Conservation (phyloP, 331 rosid genomes). For the Quercus tomentella region DNA sequence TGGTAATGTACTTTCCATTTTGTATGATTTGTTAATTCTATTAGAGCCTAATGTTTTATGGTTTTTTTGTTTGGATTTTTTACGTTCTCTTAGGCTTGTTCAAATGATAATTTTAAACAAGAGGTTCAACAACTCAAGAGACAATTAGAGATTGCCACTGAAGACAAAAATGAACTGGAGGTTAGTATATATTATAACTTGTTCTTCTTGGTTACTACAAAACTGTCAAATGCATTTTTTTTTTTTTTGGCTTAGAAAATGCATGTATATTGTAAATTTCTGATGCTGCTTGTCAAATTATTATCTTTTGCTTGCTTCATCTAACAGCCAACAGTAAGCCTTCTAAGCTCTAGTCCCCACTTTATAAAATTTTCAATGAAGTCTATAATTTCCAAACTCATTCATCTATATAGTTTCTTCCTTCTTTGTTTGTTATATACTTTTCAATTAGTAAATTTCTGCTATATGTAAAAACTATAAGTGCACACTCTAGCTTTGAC, state of each 20-base stretch:
- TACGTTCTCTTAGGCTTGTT: conserved; percentile 38
- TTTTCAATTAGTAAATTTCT: not conserved
- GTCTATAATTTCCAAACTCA: not conserved
- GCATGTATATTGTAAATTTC: not conserved
- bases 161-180: conserved; percentile 73
- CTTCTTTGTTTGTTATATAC: not conserved
- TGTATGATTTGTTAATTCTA: not conserved
- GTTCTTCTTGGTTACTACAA: conserved; percentile 5
- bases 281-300: not conserved
- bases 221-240: conserved; percentile 1
- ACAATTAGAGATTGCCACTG: conserved; percentile 55
- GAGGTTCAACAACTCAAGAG: conserved; percentile 60
- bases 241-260: not conserved
- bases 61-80: conserved; percentile 17
- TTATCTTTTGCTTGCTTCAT: not conserved
- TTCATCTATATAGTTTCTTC: not conserved
- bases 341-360: not conserved
- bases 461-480: not conserved
- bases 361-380: not conserved
- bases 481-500: not conserved
- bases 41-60: not conserved
- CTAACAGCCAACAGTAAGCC: not conserved
- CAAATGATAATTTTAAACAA: conserved; percentile 34
- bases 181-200: conserved; percentile 32
- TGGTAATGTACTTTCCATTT: not conserved